phyloP scores from a whole-genome alignment of 768 basidiomycete species.

The Leccinum aurantiacum region DNA sequence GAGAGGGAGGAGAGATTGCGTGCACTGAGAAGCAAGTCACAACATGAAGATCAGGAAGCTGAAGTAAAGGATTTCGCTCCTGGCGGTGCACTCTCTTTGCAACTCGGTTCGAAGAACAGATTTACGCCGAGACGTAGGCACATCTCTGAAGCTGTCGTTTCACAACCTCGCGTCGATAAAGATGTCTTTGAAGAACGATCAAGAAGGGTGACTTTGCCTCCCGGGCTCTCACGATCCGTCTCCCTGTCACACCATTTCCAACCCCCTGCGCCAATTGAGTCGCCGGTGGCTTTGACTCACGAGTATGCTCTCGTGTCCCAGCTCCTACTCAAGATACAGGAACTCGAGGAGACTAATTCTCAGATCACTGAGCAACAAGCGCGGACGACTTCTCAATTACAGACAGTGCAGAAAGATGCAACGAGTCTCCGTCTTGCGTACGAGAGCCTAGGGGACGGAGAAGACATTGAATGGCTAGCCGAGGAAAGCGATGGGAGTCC shows the following conservation, averaged over 20 bases:
- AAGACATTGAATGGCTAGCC: conserved; percentile 38
- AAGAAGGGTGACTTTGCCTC: conserved; percentile 20
- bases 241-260: conserved; percentile 25
- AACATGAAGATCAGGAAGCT: conserved; percentile 30
- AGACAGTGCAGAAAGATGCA: conserved; percentile 70
- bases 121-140: conserved; percentile 28
- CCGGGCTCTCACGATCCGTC: conserved; percentile 25
- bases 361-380: conserved; percentile 65
- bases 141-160: conserved; percentile 28
- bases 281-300: conserved; percentile 20
- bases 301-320: conserved; percentile 66
- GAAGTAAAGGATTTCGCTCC: conserved; percentile 64
- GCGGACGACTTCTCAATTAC: conserved; percentile 58
- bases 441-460: conserved; percentile 60
- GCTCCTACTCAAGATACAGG: conserved; percentile 70
- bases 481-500: conserved; percentile 44
- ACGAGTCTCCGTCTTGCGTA: conserved; percentile 69
- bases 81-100: conserved; percentile 41
- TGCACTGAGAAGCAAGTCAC: conserved; percentile 46
- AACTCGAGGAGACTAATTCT: conserved; percentile 71
- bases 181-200: conserved; percentile 13
- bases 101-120: conserved; percentile 18
- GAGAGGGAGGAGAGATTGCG: conserved; percentile 53
- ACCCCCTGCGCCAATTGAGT: conserved; percentile 8
- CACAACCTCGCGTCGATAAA: conserved; percentile 10